These are phyloP conservation scores for Theobroma cacao DNA, from an alignment of 345 rosid genomes.

Conservation along the genomic window DNA sequence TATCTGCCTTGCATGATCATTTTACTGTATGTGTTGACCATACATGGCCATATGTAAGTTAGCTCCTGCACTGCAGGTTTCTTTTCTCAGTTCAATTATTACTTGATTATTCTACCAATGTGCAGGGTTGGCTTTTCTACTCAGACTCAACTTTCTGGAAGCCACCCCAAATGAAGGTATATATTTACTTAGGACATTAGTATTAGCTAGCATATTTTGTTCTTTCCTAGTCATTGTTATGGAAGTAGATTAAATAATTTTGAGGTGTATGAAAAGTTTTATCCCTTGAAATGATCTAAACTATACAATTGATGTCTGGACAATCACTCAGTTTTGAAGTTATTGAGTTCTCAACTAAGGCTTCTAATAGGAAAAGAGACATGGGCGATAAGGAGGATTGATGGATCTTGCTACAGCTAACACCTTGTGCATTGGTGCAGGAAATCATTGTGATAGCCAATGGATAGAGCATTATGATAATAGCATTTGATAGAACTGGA, in stretches of 20 bases:
- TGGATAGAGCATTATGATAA: background rate
- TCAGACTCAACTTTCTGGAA: conserved; percentile 82
- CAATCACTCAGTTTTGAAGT: no score
- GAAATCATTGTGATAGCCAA: background rate
- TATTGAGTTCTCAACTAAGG: no score
- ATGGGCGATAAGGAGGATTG: no score
- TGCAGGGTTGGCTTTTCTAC: conserved; percentile 96
- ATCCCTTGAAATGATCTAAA: background rate
- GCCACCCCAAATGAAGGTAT: conserved; percentile 90
- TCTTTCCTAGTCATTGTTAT: conserved; percentile 2
- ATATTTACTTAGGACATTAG: background rate
- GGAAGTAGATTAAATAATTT: background rate
- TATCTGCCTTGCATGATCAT: background rate
- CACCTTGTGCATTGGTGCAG: no score
- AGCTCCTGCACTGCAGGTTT: background rate
- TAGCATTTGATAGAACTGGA: background rate
- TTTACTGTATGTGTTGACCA: background rate
- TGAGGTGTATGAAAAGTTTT: background rate
- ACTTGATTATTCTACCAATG: conserved; percentile 9
- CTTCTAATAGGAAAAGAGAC: no score
- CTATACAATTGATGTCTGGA: no score
- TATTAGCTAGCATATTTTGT: background rate
- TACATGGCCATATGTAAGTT: conserved; percentile 2
- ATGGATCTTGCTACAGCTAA: no score
- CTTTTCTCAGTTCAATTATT: background rate